Conservation (phyloP, 2,329 filamentous ascomycete species). For the Amphichorda felina region DNA sequence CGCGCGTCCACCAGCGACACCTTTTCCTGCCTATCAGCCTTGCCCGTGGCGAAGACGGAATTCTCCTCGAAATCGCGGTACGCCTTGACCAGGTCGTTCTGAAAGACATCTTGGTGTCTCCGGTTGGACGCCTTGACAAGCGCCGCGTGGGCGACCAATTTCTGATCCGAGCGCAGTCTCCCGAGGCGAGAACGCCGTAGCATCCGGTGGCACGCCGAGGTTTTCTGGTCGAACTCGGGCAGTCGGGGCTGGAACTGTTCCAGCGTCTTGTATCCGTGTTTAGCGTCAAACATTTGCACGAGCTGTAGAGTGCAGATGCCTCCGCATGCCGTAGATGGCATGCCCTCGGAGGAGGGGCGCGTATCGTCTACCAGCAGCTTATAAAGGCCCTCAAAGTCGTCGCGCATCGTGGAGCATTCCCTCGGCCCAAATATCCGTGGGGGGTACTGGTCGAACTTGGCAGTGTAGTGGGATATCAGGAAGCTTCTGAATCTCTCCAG, state of each 20-base stretch:
- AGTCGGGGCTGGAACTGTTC: constrained; percentile 55
- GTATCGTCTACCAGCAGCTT: constrained; percentile 55
- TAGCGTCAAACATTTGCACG: constrained; percentile 52
- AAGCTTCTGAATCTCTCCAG: constrained; percentile 63
- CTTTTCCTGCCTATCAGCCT: constrained; percentile 43
- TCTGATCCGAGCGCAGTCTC: constrained; percentile 33
- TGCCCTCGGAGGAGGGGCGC: constrained; percentile 35
- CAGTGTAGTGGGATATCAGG: constrained; percentile 52
- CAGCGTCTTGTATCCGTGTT: constrained; percentile 47
- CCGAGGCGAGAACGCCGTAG: constrained; percentile 25
- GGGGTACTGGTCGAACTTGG: constrained; percentile 61
- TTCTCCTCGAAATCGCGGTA: constrained; percentile 62
- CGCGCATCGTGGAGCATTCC: constrained; percentile 48
- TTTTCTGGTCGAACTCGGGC: constrained; percentile 29
- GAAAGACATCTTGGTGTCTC: constrained; percentile 18
- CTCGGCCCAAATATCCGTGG: constrained; percentile 48
- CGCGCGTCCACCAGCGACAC: constrained; percentile 49
- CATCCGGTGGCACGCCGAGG: constrained; percentile 17
- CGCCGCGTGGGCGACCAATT: constrained; percentile 39
- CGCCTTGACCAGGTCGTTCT: constrained; percentile 50
- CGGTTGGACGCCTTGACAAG: constrained; percentile 38
- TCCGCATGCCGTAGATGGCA: constrained; percentile 43
- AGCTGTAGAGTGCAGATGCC: constrained; percentile 62
- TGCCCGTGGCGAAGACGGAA: constrained; percentile 31
- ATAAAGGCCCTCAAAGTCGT: constrained; percentile 62